phyloP scores from a whole-genome alignment of 225 moss, liverwort and hornwort species.

The Thuidium tamariscinum region DNA sequence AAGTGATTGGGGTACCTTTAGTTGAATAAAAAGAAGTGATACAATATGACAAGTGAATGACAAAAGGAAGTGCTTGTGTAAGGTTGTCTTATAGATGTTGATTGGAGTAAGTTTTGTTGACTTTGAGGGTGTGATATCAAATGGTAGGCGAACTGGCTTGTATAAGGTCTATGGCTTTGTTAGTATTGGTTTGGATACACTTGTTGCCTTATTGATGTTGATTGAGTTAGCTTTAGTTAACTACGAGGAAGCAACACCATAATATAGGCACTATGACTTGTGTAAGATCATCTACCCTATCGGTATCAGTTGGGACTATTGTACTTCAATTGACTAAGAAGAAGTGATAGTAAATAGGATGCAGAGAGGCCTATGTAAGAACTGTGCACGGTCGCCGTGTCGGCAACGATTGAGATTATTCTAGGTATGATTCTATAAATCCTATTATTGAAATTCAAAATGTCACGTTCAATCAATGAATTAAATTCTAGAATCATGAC shows the following conservation, averaged over 20 bases:
- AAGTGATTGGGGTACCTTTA: rapidly evolving
- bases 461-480: background rate
- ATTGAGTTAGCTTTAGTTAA: background rate
- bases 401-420: rapidly evolving
- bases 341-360: background rate
- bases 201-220: background rate
- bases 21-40: rapidly evolving
- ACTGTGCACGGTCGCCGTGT: rapidly evolving
- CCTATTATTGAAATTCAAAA: no score
- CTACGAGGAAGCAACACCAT: no score
- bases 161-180: background rate
- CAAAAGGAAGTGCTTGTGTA: rapidly evolving
- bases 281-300: no score
- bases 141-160: rapidly evolving
- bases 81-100: rapidly evolving
- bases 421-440: no score
- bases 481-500: background rate
- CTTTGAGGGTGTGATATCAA: rapidly evolving
- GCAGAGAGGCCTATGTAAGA: rapidly evolving
- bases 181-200: rapidly evolving
- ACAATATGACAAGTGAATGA: rapidly evolving
- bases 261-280: no score
- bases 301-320: no score
- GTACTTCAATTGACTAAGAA: no score
- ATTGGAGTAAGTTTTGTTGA: rapidly evolving